Evolutionary conservation across 2,329 filamentous ascomycete genomes (phyloP).

Genomic region (Scedosporium aurantiacum): DNA sequence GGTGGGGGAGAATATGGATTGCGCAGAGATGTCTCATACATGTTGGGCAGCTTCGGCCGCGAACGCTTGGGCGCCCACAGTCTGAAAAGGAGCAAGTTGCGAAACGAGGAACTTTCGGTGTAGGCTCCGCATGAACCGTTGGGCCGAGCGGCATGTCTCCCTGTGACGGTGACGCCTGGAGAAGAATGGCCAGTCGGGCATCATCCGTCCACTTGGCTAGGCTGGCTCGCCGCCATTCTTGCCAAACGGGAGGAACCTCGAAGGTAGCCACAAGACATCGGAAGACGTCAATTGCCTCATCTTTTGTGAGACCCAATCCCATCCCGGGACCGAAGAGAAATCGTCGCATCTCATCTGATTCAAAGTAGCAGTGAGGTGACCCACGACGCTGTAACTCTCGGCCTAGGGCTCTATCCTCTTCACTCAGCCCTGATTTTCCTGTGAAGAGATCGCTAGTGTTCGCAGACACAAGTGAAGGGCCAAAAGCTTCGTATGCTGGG

Average conservation of each 20-base stretch:
- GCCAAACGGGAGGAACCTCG: conserved; percentile 7
- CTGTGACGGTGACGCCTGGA: conserved; percentile 10
- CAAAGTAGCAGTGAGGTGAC: conserved; percentile 8
- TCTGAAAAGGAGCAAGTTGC: not conserved
- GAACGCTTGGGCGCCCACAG: not conserved
- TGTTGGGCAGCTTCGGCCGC: not conserved
- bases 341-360: conserved; percentile 12
- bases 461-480: conserved; percentile 6
- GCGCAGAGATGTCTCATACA: not conserved
- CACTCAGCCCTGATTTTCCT: not conserved
- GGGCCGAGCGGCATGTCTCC: not conserved
- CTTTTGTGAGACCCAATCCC: conserved; percentile 8
- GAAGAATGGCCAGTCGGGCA: not conserved
- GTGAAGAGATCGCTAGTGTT: conserved; percentile 3
- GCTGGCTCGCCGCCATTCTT: conserved; percentile 8
- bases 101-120: not conserved
- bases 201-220: conserved; percentile 6
- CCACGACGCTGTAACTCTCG: conserved; percentile 1
- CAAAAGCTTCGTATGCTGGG: conserved; percentile 9
- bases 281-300: conserved; percentile 9
- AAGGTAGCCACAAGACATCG: conserved; percentile 11
- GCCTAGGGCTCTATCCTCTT: not conserved
- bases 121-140: not conserved
- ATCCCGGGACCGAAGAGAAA: conserved; percentile 13
- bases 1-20: not conserved